phyloP scores from a whole-genome alignment of 2,329 filamentous ascomycete species.

The Venturia nashicola region DNA sequence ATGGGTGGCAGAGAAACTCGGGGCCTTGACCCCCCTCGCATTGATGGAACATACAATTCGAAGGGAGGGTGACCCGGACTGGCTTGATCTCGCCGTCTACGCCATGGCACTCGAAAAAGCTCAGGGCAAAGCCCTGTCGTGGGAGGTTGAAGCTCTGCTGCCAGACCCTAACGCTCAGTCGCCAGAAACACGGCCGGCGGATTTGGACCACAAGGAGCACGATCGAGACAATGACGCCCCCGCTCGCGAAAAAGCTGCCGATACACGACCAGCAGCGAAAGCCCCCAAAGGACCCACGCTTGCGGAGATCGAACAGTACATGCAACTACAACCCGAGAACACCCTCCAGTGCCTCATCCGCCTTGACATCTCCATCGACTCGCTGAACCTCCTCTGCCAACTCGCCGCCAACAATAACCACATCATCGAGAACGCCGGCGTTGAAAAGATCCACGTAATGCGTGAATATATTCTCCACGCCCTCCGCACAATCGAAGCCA shows the following conservation, averaged over 20 bases:
- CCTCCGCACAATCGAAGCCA: constrained; percentile 21
- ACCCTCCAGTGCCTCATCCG: neutral
- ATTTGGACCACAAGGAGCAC: neutral
- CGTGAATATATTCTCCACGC: constrained; percentile 26
- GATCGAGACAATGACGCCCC: neutral
- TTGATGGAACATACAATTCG: neutral
- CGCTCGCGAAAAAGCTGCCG: neutral
- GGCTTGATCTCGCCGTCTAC: neutral
- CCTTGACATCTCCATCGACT: neutral
- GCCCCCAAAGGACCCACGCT: neutral
- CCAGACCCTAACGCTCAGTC: neutral
- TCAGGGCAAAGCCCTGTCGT: neutral
- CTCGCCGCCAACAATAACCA: neutral
- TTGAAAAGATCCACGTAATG: constrained; percentile 15
- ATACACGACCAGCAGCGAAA: neutral
- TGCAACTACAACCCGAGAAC: neutral
- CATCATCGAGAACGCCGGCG: neutral
- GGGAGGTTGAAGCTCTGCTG: neutral
- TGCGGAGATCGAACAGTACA: neutral
- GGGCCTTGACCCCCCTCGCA: neutral
- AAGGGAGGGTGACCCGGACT: neutral
- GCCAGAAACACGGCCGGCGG: neutral
- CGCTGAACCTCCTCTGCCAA: neutral
- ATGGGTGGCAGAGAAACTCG: neutral
- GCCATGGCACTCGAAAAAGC: neutral